Evolutionary conservation across 352 stramenopile genomes (phyloP), one percentile per base, ranked within the genome.

Genomic region (Phytophthora fragariaefolia): DNA sequence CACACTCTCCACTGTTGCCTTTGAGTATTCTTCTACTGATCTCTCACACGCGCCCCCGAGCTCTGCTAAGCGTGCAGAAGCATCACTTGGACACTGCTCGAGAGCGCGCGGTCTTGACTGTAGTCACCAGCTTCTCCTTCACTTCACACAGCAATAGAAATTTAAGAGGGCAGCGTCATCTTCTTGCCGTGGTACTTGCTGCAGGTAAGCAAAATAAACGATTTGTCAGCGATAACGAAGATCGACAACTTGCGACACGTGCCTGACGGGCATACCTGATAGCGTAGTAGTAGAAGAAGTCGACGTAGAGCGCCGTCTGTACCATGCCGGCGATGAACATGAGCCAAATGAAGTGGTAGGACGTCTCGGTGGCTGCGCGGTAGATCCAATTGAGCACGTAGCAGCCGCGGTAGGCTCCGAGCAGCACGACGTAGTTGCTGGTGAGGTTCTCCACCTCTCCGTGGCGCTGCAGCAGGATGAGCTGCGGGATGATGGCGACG

Each of bases 371-470:
- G 43, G 97, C 95, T 12, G 96, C 94, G 45, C 98, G 89, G 65
- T 99, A 99, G 65, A 99, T 97, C 98, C 98, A 99, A 82, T 99
- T 99, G 23, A 99, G 75, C 68, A 99, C 98, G 83, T 99, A 99
- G 55, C 99, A 95, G 18, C 85, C 95, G 49, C 98, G 93, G 78
- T 99, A 99, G 47, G 92, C 83, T 53, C 97, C 97, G 55, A 99
- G 96, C 67, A 99, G 92, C 70, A 99, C 98, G 51, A 99, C 97
- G 78, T 99, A 99, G 80, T 99, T 99, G 50, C 96, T 93, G 47
- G 97, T 99, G 59, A 99, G 88, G 83, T 99, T 99, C 80, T 99
- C 97, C 7, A 99, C 96, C 79, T 99, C 97, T 49, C 96, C 89
- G 64, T 98, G 98, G 32, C 97, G 93, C 82, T 99, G 97, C 57